Conservation (phyloP, 2,329 filamentous ascomycete genomes). For the Arachnopeziza araneosa region DNA sequence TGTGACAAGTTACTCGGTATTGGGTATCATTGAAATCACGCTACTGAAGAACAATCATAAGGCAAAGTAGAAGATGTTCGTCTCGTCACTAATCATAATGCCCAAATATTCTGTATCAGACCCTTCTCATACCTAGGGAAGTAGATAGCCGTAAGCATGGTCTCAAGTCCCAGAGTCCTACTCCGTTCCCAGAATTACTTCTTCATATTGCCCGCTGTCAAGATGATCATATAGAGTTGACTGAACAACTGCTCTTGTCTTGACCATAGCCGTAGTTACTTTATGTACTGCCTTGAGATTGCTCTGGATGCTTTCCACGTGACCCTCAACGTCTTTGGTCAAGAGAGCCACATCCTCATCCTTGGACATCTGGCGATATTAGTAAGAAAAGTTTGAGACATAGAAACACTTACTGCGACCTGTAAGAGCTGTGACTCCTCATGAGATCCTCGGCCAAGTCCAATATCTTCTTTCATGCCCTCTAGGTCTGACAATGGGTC, state of each 20-base stretch:
- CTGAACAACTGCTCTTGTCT: slow-evolving; percentile 28
- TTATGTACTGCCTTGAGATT: slow-evolving; percentile 30
- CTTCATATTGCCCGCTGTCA: slow-evolving; percentile 24
- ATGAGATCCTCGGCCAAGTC: slow-evolving; percentile 6
- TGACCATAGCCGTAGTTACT: slow-evolving; percentile 26
- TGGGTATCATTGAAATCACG: background rate
- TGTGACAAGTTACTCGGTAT: background rate
- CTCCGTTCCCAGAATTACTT: slow-evolving; percentile 26
- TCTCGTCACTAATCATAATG: no score
- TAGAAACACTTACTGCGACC: background rate
- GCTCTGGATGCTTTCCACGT: slow-evolving; percentile 29
- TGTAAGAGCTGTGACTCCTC: background rate
- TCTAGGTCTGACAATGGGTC: slow-evolving; percentile 5
- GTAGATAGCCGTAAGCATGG: no score
- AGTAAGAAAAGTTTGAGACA: slow-evolving; percentile 1
- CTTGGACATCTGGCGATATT: slow-evolving; percentile 18
- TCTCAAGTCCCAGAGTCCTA: background rate
- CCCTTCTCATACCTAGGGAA: no score
- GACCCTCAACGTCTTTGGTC: slow-evolving; percentile 24
- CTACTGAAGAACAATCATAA: background rate
- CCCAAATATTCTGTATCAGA: no score
- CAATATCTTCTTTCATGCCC: slow-evolving; percentile 15
- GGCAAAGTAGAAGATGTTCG: background rate
- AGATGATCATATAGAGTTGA: slow-evolving; percentile 28
- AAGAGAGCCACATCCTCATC: slow-evolving; percentile 26